These are phyloP conservation scores for Geotrichum reessii DNA, from an alignment of 1,139 yeast species.

Conservation along the genomic window DNA sequence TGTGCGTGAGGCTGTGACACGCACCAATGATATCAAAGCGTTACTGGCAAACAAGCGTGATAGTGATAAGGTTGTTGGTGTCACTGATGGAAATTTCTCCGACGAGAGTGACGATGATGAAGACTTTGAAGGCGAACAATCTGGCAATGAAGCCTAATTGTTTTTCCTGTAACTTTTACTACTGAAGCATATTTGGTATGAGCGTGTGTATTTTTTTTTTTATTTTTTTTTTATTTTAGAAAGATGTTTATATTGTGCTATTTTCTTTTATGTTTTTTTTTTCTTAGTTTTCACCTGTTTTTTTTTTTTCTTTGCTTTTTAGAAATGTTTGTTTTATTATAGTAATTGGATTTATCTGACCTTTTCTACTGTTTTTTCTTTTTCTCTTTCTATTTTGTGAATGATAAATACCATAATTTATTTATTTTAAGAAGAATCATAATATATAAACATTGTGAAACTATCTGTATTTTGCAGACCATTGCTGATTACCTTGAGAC, in stretches of 20 bases:
- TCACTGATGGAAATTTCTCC: constrained; percentile 54
- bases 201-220: background rate
- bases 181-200: background rate
- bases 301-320: background rate
- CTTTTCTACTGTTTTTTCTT: background rate
- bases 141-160: constrained; percentile 5
- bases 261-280: background rate
- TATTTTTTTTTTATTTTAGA: background rate
- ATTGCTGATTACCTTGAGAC: too few species aligned
- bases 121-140: constrained; percentile 34
- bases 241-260: background rate
- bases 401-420: too few species aligned
- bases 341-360: background rate
- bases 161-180: background rate
- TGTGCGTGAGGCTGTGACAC: constrained; percentile 63
- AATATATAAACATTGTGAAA: too few species aligned
- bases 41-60: constrained; percentile 50
- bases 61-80: constrained; percentile 51
- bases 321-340: background rate
- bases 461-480: too few species aligned
- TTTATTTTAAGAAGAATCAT: too few species aligned
- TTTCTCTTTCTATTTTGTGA: background rate
- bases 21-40: constrained; percentile 44
- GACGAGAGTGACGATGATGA: constrained; percentile 52
- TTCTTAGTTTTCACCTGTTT: background rate